Evolutionary conservation across 31 red algal genomes (phyloP).

Genomic region (Endocladia muricata): DNA sequence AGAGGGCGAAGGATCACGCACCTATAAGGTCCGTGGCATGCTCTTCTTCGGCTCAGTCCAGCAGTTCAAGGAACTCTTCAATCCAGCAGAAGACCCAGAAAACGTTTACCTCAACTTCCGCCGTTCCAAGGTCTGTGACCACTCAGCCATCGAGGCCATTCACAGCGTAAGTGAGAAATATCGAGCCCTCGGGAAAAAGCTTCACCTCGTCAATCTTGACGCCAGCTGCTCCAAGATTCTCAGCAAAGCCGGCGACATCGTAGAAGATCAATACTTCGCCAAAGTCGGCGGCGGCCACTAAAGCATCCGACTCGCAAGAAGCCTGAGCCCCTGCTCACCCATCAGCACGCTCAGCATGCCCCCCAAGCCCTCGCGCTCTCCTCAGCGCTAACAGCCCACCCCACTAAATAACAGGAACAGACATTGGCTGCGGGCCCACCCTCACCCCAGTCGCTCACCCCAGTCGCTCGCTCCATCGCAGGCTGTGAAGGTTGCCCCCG

Average conservation of each 20-base stretch:
- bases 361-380: too few relatives aligned
- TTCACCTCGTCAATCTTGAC: slow-evolving; percentile 16
- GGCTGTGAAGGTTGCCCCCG: too few relatives aligned
- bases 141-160: slow-evolving; percentile 7
- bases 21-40: slow-evolving; percentile 2
- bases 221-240: slow-evolving; percentile 16
- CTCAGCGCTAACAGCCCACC: too few relatives aligned
- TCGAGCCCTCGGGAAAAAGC: slow-evolving; percentile 2
- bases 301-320: too few relatives aligned
- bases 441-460: too few relatives aligned
- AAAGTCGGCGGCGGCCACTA: too few relatives aligned
- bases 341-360: too few relatives aligned
- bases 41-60: slow-evolving; percentile 21
- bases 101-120: slow-evolving; percentile 12
- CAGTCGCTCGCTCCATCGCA: too few relatives aligned
- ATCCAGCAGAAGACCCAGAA: slow-evolving; percentile 1
- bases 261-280: too few relatives aligned
- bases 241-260: background rate
- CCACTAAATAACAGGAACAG: too few relatives aligned
- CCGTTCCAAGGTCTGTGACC: background rate
- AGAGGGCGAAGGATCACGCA: background rate
- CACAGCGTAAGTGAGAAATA: background rate
- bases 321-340: too few relatives aligned
- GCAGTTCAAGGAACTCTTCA: background rate
- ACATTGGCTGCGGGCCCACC: too few relatives aligned